These are phyloP conservation scores for Clarireedia monteithiana DNA, from an alignment of 2,329 filamentous ascomycete genomes.

Conservation along the genomic window DNA sequence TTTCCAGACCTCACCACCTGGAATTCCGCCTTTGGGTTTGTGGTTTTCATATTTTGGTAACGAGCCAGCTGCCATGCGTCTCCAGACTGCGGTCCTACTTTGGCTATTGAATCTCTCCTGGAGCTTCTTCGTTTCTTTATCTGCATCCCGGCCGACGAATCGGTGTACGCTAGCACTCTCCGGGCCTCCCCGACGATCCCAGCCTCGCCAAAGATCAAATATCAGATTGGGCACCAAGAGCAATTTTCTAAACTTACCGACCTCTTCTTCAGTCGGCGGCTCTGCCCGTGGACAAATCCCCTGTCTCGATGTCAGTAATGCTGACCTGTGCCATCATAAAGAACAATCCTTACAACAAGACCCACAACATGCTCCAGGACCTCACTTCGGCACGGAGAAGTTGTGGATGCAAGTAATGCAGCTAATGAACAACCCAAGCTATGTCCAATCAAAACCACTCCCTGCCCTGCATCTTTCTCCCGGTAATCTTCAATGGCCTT, in stretches of 20 bases:
- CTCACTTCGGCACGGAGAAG: constrained; percentile 41
- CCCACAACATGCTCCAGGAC: constrained; percentile 63
- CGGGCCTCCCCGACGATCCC: constrained; percentile 71
- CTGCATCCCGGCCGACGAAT: constrained; percentile 63
- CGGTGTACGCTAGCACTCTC: constrained; percentile 72
- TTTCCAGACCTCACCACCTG: constrained; percentile 64
- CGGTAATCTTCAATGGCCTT: constrained; percentile 67
- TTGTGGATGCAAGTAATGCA: constrained; percentile 54
- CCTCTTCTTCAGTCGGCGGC: constrained; percentile 48
- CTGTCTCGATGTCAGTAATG: neutral
- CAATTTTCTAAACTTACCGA: constrained; percentile 44
- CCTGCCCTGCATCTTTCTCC: constrained; percentile 56
- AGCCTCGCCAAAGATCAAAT: constrained; percentile 69
- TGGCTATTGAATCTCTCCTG: constrained; percentile 75
- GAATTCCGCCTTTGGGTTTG: constrained; percentile 53
- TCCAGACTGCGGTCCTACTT: constrained; percentile 63
- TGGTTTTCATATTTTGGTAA: constrained; percentile 53
- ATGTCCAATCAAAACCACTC: constrained; percentile 75
- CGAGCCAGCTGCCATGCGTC: constrained; percentile 68
- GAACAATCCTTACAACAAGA: constrained; percentile 46
- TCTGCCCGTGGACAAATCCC: constrained; percentile 69
- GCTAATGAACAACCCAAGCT: constrained; percentile 83
- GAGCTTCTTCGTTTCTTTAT: constrained; percentile 56
- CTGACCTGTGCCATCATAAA: neutral
- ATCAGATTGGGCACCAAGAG: constrained; percentile 62